These are phyloP conservation scores for Gossypium davidsonii DNA, from an alignment of 441 rosid genomes.

Conservation along the genomic window DNA sequence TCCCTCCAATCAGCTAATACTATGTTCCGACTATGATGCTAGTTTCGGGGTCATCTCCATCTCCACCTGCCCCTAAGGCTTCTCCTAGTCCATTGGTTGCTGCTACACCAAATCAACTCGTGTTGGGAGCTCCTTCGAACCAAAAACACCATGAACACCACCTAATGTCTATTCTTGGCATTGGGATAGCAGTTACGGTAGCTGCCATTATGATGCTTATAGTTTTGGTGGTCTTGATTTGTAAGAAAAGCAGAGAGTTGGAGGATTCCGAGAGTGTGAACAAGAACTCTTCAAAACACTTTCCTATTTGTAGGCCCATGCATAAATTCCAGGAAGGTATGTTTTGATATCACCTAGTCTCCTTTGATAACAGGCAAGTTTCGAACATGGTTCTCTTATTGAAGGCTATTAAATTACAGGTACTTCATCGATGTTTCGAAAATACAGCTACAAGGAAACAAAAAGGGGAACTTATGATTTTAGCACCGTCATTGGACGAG, in stretches of 20 bases:
- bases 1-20: slow-evolving; percentile 9
- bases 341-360: not conserved
- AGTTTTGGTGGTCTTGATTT: slow-evolving; percentile 62
- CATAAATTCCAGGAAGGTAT: slow-evolving; percentile 73
- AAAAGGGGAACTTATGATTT: slow-evolving; percentile 70
- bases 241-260: slow-evolving; percentile 60
- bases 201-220: slow-evolving; percentile 52
- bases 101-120: slow-evolving; percentile 59
- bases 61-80: slow-evolving; percentile 39
- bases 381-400: not conserved
- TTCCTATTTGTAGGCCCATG: slow-evolving; percentile 44
- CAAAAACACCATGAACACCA: slow-evolving; percentile 53
- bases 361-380: not conserved
- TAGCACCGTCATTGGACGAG: slow-evolving; percentile 60
- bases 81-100: slow-evolving; percentile 55
- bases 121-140: slow-evolving; percentile 31
- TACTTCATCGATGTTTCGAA: slow-evolving; percentile 53
- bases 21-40: slow-evolving; percentile 14
- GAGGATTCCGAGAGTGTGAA: slow-evolving; percentile 46
- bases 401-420: slow-evolving; percentile 34
- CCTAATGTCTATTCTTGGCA: slow-evolving; percentile 53
- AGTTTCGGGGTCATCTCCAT: slow-evolving; percentile 42
- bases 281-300: slow-evolving; percentile 42
- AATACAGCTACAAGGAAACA: slow-evolving; percentile 72
- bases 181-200: slow-evolving; percentile 69